These are phyloP conservation scores for Rosa multiflora DNA, from an alignment of 306 rosid species.

Conservation along the genomic window DNA sequence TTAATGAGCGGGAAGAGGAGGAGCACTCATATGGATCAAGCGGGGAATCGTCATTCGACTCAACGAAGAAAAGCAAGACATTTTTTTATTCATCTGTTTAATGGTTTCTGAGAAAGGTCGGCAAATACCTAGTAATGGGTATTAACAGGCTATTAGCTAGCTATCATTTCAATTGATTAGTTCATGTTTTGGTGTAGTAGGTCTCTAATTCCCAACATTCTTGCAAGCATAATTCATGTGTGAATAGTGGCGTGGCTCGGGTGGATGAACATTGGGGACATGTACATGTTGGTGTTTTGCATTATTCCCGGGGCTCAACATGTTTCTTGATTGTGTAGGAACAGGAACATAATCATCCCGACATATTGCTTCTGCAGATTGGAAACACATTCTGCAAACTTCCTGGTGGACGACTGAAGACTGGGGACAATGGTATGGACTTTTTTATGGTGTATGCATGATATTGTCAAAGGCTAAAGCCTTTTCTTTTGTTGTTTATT, in stretches of 20 bases:
- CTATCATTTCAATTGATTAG: neutral
- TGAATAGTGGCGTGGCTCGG: neutral
- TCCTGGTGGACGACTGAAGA: constrained; percentile 97
- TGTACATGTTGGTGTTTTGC: neutral
- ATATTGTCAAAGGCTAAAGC: neutral
- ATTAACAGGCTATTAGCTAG: neutral
- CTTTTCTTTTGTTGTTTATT: constrained; percentile 5
- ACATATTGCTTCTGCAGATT: constrained; percentile 93
- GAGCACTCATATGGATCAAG: constrained; percentile 26
- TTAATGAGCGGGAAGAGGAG: constrained; percentile 46
- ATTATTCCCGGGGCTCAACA: constrained; percentile 19
- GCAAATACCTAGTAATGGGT: neutral
- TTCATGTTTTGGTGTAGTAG: neutral
- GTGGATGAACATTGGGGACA: neutral
- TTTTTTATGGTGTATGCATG: constrained; percentile 7
- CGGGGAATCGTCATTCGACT: constrained; percentile 47
- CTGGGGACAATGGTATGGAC: constrained; percentile 90
- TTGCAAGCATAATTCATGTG: neutral
- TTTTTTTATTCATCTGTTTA: neutral
- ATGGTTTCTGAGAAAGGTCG: neutral
- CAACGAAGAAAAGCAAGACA: constrained; percentile 40
- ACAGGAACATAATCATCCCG: constrained; percentile 99
- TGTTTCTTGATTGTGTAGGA: constrained; percentile 50
- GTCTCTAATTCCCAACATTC: neutral
- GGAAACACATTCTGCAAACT: constrained; percentile 99